Base-by-base conservation (phyloP, 345 rosid genomes). In the Cochlearia excelsa region DNA sequence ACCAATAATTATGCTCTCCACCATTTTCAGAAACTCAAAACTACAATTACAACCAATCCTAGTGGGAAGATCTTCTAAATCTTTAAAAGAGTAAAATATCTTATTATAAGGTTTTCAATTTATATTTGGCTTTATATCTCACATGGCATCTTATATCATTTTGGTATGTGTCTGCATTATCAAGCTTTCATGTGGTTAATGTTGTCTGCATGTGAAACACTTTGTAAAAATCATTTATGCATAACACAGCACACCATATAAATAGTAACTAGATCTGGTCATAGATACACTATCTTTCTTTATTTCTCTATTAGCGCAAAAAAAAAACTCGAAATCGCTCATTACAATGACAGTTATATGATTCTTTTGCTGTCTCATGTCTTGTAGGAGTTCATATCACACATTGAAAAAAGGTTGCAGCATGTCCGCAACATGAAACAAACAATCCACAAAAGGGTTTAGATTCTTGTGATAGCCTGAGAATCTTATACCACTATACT, bases 21-120 rank as follows among this genome's bases (percentile, higher is more conserved):
- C 75, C 75, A 71, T 64, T 65, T 16, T 38, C 33, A 64, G 55
- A 71, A 65, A 60, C 56, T 35, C 23, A 69, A 63, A 57, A 33
- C 35, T 64, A 30, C 56, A 40, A 51, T 39, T 65, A 63, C 61
- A 51, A 57, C 46, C 42, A 2, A 64, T 58, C 56, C 75, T 44
- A 71, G 75, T 71, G 75, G 75, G 70, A 71, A 71, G 75, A 71
- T 64, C 70, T 40, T 50, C 70, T 49, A 64, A 65, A 71, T 71
- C 75, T 71, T 71, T 2, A 52, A 64, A 57, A 46, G 39, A 65
- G 46, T 64, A 71, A 35, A 49, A 45, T 57, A 51, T 70, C 48
- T 62, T 33, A 33, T 30, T 4, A 16, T 50, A 43, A 37, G 40
- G 23, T 46, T 35, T 39, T 10, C 30, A 23, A 40, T 39, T 68